Conservation (phyloP, 1,139 yeast species). For the Yamadazyma diospyri region DNA sequence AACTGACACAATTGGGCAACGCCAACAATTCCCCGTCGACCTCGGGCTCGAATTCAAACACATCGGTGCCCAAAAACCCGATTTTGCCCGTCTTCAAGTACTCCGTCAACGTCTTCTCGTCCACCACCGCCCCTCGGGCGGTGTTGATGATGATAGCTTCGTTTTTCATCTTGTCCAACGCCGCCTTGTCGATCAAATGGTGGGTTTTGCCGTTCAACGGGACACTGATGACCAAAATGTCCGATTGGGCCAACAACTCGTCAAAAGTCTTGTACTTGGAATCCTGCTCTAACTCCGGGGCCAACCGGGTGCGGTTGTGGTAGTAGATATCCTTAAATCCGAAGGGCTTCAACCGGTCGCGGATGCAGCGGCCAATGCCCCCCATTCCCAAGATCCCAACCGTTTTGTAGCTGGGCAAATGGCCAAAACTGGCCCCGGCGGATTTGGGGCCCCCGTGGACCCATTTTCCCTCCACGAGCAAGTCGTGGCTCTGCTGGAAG, state of each 20-base stretch:
- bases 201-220: constrained; percentile 60
- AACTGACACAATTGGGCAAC: constrained; percentile 56
- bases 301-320: constrained; percentile 54
- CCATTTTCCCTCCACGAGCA: constrained; percentile 60
- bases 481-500: constrained; percentile 44
- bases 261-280: constrained; percentile 57
- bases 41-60: constrained; percentile 78
- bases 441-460: constrained; percentile 20
- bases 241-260: constrained; percentile 50
- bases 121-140: constrained; percentile 73
- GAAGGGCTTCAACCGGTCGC: constrained; percentile 59
- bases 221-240: constrained; percentile 58
- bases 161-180: constrained; percentile 56
- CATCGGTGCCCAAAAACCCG: constrained; percentile 76
- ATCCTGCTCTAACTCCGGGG: constrained; percentile 53
- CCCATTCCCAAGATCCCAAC: constrained; percentile 77
- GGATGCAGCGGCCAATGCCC: constrained; percentile 69
- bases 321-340: constrained; percentile 60
- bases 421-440: constrained; percentile 27
- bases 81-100: constrained; percentile 69
- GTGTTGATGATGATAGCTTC: constrained; percentile 66
- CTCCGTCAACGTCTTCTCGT: constrained; percentile 59
- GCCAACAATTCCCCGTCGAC: constrained; percentile 55
- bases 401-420: constrained; percentile 56
- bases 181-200: constrained; percentile 53